These are phyloP conservation scores for Viola pubescens DNA, from an alignment of 441 rosid species.

Conservation along the genomic window DNA sequence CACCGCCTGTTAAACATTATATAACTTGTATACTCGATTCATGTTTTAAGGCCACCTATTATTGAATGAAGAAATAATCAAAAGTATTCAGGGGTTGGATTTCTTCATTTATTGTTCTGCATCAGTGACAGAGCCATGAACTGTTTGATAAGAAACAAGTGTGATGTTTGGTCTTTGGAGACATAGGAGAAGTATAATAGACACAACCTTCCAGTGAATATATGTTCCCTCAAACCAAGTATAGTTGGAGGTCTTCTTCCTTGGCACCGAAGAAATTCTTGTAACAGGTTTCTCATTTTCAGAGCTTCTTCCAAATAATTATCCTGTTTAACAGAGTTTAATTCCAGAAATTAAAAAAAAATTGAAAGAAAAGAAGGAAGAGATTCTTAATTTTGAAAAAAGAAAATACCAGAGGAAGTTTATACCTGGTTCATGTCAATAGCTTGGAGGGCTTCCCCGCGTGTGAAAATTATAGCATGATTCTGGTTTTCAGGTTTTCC, in stretches of 20 bases:
- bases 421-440: slow-evolving; percentile 98
- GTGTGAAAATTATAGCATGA: slow-evolving; percentile 85
- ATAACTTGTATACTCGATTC: too few species aligned
- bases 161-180: slow-evolving; percentile 1
- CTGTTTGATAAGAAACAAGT: not conserved
- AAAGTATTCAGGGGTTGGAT: too few species aligned
- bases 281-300: slow-evolving; percentile 94
- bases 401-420: slow-evolving; percentile 14
- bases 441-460: slow-evolving; percentile 96
- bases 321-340: slow-evolving; percentile 47
- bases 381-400: slow-evolving; percentile 1
- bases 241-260: slow-evolving; percentile 81
- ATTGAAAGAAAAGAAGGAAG: not conserved
- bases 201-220: slow-evolving; percentile 90
- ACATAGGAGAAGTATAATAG: slow-evolving; percentile 10
- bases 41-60: too few species aligned
- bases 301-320: slow-evolving; percentile 92
- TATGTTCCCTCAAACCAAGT: slow-evolving; percentile 89
- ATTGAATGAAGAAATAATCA: too few species aligned
- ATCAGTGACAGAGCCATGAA: too few species aligned
- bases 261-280: slow-evolving; percentile 69
- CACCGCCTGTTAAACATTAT: too few species aligned
- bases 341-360: slow-evolving; percentile 17
- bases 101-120: too few species aligned
- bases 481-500: slow-evolving; percentile 99